Evolutionary conservation across 768 basidiomycete species (phyloP).

Genomic region (Suillus subaureus): DNA sequence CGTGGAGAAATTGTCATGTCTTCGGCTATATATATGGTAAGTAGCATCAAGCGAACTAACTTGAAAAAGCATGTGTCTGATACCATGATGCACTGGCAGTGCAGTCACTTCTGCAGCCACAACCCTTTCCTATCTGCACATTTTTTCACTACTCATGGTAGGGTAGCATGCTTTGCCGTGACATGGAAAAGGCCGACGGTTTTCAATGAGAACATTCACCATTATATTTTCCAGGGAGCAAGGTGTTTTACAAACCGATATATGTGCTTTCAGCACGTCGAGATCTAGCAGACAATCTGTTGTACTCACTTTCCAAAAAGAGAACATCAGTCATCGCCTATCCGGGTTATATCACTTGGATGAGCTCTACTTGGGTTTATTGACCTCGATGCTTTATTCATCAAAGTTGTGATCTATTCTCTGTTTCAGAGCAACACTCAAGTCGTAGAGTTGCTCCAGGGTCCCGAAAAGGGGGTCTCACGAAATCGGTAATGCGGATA

Average conservation of each 20-base stretch:
- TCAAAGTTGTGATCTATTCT: not conserved
- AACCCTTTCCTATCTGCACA: too few species aligned
- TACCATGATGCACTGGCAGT: too few species aligned
- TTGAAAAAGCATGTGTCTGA: too few species aligned
- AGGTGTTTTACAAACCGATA: not conserved
- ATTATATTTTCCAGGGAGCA: not conserved
- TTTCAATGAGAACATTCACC: not conserved
- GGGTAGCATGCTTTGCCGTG: not conserved
- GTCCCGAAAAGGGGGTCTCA: not conserved
- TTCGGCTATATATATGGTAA: not conserved
- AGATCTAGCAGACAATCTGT: too few species aligned
- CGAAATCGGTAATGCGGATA: not conserved
- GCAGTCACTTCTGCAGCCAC: too few species aligned
- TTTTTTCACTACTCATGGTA: too few species aligned
- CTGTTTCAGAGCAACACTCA: not conserved
- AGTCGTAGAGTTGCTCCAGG: not conserved
- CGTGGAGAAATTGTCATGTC: not conserved
- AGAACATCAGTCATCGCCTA: too few species aligned
- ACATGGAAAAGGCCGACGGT: too few species aligned
- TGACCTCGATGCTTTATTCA: not conserved
- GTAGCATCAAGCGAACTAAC: not conserved
- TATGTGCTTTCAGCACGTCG: not conserved
- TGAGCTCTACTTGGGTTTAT: too few species aligned
- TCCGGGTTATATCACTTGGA: not conserved
- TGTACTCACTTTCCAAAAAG: too few species aligned